Evolutionary conservation across 1,284 basidiomycete species (phyloP).

Genomic region (Cutaneotrichosporon sp.): DNA sequence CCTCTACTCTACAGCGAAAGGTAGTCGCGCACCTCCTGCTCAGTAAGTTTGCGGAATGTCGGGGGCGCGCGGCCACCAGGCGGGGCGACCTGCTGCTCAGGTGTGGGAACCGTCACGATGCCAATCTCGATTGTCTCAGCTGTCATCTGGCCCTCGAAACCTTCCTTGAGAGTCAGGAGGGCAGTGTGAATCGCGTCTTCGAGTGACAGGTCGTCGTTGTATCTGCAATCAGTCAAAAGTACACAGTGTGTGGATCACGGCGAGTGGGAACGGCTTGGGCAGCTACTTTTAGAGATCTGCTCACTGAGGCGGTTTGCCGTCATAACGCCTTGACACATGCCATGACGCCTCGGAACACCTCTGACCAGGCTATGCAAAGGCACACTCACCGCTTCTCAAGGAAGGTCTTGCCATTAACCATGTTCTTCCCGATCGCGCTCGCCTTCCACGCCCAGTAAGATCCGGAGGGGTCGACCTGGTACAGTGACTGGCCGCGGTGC

Average conservation of each 20-base stretch:
- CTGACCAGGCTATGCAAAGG: too few relatives aligned
- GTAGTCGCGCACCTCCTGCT: slow-evolving; percentile 93
- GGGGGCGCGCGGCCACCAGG: slow-evolving; percentile 68
- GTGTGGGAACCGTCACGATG: slow-evolving; percentile 79
- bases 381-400: slow-evolving; percentile 82
- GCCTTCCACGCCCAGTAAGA: slow-evolving; percentile 99
- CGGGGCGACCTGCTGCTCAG: slow-evolving; percentile 67
- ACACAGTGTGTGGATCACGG: too few relatives aligned
- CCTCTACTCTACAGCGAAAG: slow-evolving; percentile 50
- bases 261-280: not conserved
- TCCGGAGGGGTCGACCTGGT: slow-evolving; percentile 98
- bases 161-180: slow-evolving; percentile 96
- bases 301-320: too few relatives aligned
- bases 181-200: slow-evolving; percentile 99
- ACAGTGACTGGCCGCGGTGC: slow-evolving; percentile 84
- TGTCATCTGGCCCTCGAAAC: slow-evolving; percentile 99
- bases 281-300: not conserved
- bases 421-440: slow-evolving; percentile 98
- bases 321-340: too few relatives aligned
- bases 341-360: too few relatives aligned
- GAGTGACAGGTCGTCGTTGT: slow-evolving; percentile 97
- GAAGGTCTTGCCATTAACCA: slow-evolving; percentile 99
- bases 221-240: slow-evolving; percentile 54
- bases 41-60: slow-evolving; percentile 86
- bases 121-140: slow-evolving; percentile 99